These are phyloP conservation scores for Xeromyces bisporus DNA, from an alignment of 495 filamentous ascomycete genomes.

Conservation along the genomic window DNA sequence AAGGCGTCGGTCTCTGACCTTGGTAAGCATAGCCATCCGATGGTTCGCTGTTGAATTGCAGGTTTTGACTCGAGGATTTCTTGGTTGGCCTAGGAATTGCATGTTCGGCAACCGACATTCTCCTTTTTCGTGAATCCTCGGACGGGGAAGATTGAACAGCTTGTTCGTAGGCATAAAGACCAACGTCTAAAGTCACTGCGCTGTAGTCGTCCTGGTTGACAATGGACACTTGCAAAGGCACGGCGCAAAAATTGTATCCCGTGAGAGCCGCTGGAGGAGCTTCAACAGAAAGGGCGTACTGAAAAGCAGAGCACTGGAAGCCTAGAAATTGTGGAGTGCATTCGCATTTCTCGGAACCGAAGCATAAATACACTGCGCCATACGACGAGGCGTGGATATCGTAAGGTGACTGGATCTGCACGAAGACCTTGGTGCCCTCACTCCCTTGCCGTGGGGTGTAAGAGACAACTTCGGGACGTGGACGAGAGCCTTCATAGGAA, in stretches of 20 bases:
- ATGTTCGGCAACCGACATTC: conserved; percentile 31
- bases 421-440: conserved; percentile 48
- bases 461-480: conserved; percentile 42
- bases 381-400: conserved; percentile 44
- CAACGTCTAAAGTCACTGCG: conserved; percentile 48
- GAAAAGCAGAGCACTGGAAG: conserved; percentile 38
- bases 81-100: conserved; percentile 24
- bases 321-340: conserved; percentile 45
- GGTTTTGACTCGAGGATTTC: conserved; percentile 22
- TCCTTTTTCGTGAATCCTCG: conserved; percentile 32
- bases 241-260: conserved; percentile 43
- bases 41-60: conserved; percentile 24
- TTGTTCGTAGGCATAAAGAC: conserved; percentile 59
- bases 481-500: conserved; percentile 29
- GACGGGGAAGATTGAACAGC: conserved; percentile 16
- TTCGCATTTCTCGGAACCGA: conserved; percentile 52
- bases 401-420: conserved; percentile 58
- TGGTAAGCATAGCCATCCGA: conserved; percentile 21
- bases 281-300: conserved; percentile 56
- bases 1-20: conserved; percentile 18
- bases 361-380: conserved; percentile 47
- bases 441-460: conserved; percentile 50
- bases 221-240: conserved; percentile 57
- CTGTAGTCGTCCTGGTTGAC: conserved; percentile 47
- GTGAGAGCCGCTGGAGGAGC: conserved; percentile 56